Evolutionary conservation across 208 protist species (phyloP), one percentile per base, ranked within the genome.

Genomic region (Trypanosoma congolense): DNA sequence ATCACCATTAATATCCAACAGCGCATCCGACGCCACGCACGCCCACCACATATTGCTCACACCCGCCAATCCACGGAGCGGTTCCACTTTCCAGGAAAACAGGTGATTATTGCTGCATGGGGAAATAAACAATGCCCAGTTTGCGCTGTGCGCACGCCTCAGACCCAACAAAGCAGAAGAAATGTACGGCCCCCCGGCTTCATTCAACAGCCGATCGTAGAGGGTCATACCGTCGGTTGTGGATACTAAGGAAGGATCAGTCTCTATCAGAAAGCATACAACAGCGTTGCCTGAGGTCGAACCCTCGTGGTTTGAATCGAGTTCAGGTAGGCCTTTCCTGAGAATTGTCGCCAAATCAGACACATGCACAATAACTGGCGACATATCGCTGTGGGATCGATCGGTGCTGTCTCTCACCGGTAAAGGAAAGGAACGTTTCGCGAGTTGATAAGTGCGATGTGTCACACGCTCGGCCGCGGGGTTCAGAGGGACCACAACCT

Each of bases 81-180:
- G 12, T n/a, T 9, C 31, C 3, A 25, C 2, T 6, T 57, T 29
- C 50, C 43, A 59, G 2, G 29, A 21, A 44, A 52, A 59, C 14
- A 66, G 25, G 30, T 53, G 4, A 30, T 54, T 59, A 5, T 1
- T 57, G 4, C 35, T 9, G 25, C 60, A 66, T 26, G 52, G 50
- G 36, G 52, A 66, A 26, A 66, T 45, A 47, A 66, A 59, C 43
- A 66, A 31, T 1, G 33, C 19, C 51, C 40, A 59, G 26, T 28
- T 54, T 25, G 52, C 60, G 6, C 38, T 33, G 36, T 66, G 36
- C 16, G 44, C n/a, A 25, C 12, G 28, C 28, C 25, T 53, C 26
- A 45, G 47, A 22, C 51, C 8, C 10, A 30, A 16, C 6, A 49
- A 18, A 10, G 55, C 46, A 3, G 16, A 4, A 65, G 30, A 33